Percentiles rank a stretch among this genome's conserved stretches.
Evolutionary conservation across 116 monocot species (phyloP).

Genomic region (Iris pallida): DNA sequence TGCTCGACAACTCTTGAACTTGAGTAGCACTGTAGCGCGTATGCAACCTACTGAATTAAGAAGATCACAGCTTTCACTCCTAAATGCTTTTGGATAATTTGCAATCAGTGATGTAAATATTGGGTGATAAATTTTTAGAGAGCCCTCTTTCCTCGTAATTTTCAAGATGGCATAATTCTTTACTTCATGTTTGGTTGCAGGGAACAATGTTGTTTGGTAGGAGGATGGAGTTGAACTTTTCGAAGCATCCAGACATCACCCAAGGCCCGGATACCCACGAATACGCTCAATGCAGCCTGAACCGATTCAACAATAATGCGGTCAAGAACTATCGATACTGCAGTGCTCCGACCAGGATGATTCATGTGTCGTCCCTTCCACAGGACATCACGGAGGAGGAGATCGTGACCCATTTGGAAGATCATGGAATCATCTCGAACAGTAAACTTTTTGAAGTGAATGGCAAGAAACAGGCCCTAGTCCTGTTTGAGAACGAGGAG

Average conservation of each 20-base stretch:
- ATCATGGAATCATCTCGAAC: constrained; percentile 58
- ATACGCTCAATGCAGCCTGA: constrained; percentile 58
- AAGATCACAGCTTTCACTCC: not conserved
- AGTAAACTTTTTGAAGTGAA: constrained; percentile 71
- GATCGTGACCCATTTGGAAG: constrained; percentile 47
- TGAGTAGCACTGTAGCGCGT: too few relatives aligned
- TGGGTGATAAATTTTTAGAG: not conserved
- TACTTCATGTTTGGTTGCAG: constrained; percentile 19
- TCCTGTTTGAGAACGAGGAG: constrained; percentile 70
- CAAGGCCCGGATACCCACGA: constrained; percentile 57
- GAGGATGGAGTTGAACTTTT: constrained; percentile 74
- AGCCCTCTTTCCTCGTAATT: not conserved
- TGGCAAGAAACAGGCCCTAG: constrained; percentile 74
- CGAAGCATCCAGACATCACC: constrained; percentile 78
- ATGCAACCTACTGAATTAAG: not conserved
- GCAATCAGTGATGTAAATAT: not conserved
- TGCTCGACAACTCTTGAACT: too few relatives aligned
- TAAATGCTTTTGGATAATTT: not conserved
- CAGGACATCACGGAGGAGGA: constrained; percentile 65
- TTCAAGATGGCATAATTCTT: not conserved
- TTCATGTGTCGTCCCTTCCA: constrained; percentile 70
- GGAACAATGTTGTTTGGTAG: constrained; percentile 72
- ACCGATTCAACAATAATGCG: constrained; percentile 70
- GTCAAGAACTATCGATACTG: constrained; percentile 74
- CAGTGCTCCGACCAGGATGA: constrained; percentile 76